A percentile compares a stretch with the other conserved stretches of the same genome.
phyloP scores from a whole-genome alignment of 495 filamentous ascomycete genomes.

The Copromyces sp. region DNA sequence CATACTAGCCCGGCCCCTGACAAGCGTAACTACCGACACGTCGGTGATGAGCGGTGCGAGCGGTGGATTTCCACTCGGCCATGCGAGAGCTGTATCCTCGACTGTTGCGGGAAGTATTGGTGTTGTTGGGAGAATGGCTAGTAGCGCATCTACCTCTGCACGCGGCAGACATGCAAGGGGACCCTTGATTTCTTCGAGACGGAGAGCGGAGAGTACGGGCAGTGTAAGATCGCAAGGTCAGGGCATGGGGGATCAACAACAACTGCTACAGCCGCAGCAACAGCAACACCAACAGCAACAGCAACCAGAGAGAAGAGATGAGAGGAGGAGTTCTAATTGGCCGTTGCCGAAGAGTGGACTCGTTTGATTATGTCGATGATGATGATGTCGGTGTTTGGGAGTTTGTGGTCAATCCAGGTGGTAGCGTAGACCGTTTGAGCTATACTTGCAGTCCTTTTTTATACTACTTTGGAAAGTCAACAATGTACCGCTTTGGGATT shows the following conservation, averaged over 20 bases:
- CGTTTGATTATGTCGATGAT: neutral
- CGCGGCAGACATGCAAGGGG: neutral
- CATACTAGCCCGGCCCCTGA: neutral
- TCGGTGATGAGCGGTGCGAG: neutral
- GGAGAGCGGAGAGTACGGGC: neutral
- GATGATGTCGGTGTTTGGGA: neutral
- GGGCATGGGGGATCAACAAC: neutral
- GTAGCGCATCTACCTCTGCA: neutral
- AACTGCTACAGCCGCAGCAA: neutral
- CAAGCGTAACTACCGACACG: neutral
- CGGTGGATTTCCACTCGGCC: neutral
- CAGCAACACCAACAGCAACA: neutral
- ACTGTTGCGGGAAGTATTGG: neutral
- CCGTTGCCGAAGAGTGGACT: neutral
- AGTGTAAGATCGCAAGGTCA: neutral
- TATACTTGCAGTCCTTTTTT: neutral
- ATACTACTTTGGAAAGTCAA: neutral
- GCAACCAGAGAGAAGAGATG: neutral
- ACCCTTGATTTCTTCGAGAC: neutral
- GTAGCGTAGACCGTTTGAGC: neutral
- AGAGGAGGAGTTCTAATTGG: conserved; percentile 6
- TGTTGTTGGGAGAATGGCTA: neutral
- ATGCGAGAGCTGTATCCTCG: neutral
- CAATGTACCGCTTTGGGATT: no score
- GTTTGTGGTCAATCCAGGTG: no score